Evolutionary conservation across 495 filamentous ascomycete genomes (phyloP).

Genomic region (Endocarpon pusillum): DNA sequence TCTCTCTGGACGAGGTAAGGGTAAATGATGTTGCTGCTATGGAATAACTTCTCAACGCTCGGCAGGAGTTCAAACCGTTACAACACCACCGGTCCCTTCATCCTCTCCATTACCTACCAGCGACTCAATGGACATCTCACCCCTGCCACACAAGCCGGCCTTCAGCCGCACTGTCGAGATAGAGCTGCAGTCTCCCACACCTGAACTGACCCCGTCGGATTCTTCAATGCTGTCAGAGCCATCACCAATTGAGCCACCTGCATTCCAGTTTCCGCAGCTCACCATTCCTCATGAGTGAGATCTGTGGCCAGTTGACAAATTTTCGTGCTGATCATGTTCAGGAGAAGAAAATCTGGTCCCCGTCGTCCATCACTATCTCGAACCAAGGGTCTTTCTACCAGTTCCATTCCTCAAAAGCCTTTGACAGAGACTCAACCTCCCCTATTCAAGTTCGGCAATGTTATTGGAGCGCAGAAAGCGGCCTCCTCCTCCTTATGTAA

Average conservation of each 20-base stretch:
- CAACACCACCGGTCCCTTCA: conserved; percentile 65
- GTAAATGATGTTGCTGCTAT: conserved; percentile 8
- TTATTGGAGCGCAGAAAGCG: conserved; percentile 34
- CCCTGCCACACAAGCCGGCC: conserved; percentile 74
- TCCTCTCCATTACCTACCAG: conserved; percentile 63
- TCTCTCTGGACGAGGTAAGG: conserved; percentile 55
- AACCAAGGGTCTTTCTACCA: conserved; percentile 27
- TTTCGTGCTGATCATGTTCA: conserved; percentile 6
- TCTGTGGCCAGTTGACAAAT: conserved; percentile 8
- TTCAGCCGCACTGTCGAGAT: conserved; percentile 38
- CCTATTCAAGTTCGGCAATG: conserved; percentile 58
- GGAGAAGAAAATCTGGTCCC: conserved; percentile 24
- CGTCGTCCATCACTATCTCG: conserved; percentile 24
- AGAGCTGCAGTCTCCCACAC: conserved; percentile 50
- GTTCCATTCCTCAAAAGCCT: conserved; percentile 19
- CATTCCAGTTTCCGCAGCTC: conserved; percentile 1
- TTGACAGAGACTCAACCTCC: conserved; percentile 44
- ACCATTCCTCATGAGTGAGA: not conserved
- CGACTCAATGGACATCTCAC: conserved; percentile 88
- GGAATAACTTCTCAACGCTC: not conserved
- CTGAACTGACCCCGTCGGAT: conserved; percentile 32
- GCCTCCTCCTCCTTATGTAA: conserved; percentile 42
- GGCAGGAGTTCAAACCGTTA: conserved; percentile 47
- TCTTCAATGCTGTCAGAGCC: conserved; percentile 23
- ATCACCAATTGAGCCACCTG: conserved; percentile 18